Base-by-base conservation (phyloP, 2,329 filamentous ascomycete species). In the Neobulgaria alba region DNA sequence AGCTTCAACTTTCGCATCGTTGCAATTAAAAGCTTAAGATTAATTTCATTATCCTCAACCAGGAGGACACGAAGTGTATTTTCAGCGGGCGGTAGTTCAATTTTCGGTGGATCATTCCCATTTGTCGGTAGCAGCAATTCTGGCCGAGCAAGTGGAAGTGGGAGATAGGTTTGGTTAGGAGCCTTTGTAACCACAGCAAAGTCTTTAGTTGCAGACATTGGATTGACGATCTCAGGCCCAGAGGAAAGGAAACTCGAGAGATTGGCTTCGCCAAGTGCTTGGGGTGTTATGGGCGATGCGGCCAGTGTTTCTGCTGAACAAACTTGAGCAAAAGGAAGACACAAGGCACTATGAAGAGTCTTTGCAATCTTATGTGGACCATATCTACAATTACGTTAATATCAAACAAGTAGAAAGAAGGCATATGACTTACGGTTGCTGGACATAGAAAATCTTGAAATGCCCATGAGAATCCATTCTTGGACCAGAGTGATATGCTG, bases 31-130 rank as follows among this genome's bases (percentile, higher is more conserved):
- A 59, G 48, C 30, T 55, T 57, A 21, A 67, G 46, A 39, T 66
- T 67, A 43, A 66, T 63, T 26, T 60, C 57, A 41, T 67, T 67
- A 42, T 66, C 64, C 45, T 68, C 64, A 2, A 67, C 64, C 4
- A 64, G 54, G 5, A 66, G 51, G 15, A 65, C 54, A 4, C 51
- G 48, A 20, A 57, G 32, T 14, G 43, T 46, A 19, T 35, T 35
- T 30, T 21, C 29, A 14, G 17, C 10, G 12, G 15, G 5, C 15
- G 15, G 8, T n/a, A 5, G 2, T 23, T 37, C 20, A 16, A 9
- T n/a, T 39, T 7, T 21, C 15, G 10, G 29, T 0, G 35, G 14
- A n/a, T 9, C 9, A 14, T 15, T 29, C 17, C 14, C 18, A n/a
- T 8, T 23, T 10, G 12, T 14, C 18, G 21, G 15, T 29, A 18